A percentile compares a stretch with the other conserved stretches of the same genome.
Evolutionary conservation across 768 basidiomycete genomes (phyloP).

Genomic region (Leucocoprinus sp.): DNA sequence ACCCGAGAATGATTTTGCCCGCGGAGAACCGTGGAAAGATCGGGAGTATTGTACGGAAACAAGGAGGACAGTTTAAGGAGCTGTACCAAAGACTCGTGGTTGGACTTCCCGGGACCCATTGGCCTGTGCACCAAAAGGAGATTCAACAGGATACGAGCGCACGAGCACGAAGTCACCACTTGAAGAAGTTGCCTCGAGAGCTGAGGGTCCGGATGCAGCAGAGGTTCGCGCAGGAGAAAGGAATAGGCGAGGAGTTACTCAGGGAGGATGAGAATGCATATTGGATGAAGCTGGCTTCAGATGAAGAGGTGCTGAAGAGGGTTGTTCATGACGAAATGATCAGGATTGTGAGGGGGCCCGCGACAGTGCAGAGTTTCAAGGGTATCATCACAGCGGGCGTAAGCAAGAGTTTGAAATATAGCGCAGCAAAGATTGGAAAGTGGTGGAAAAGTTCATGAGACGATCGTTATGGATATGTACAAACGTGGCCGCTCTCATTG

Average conservation of each 20-base stretch:
- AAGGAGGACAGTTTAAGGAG: conserved; percentile 77
- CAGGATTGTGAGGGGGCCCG: conserved; percentile 73
- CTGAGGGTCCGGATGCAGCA: conserved; percentile 50
- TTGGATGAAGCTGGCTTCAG: conserved; percentile 65
- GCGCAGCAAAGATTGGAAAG: conserved; percentile 71
- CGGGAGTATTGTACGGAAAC: conserved; percentile 82
- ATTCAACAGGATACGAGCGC: conserved; percentile 73
- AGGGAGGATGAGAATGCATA: conserved; percentile 69
- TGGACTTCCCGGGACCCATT: conserved; percentile 75
- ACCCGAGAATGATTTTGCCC: conserved; percentile 90
- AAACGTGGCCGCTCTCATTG: not conserved
- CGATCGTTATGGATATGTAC: not conserved
- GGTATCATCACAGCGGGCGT: conserved; percentile 79
- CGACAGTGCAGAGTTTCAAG: conserved; percentile 78
- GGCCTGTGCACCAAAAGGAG: conserved; percentile 39
- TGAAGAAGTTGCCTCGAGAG: conserved; percentile 70
- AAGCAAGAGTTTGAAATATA: conserved; percentile 70
- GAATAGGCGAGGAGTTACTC: conserved; percentile 21
- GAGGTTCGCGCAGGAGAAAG: conserved; percentile 33
- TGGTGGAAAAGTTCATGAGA: conserved; percentile 55
- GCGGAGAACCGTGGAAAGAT: conserved; percentile 95
- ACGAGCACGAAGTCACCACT: conserved; percentile 60
- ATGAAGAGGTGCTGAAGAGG: conserved; percentile 44
- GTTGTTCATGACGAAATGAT: conserved; percentile 64
- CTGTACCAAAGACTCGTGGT: conserved; percentile 76